phyloP scores from a whole-genome alignment of 331 rosid genomes.

The Pyrus hybrid region DNA sequence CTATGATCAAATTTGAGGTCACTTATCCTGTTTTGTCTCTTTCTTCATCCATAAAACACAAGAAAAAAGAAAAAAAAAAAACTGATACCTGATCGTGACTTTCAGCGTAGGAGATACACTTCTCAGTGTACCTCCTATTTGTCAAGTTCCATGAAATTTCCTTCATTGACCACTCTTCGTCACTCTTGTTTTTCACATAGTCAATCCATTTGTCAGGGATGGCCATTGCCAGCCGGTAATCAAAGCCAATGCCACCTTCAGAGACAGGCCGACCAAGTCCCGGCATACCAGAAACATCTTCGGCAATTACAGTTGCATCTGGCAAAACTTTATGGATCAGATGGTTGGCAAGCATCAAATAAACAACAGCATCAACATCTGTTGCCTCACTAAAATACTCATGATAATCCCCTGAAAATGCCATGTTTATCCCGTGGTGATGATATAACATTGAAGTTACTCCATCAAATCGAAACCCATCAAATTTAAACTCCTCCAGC shows the following conservation, averaged over 20 bases:
- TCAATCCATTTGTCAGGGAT: slow-evolving; percentile 96
- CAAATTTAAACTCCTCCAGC: slow-evolving; percentile 87
- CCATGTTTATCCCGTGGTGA: slow-evolving; percentile 83
- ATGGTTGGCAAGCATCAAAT: slow-evolving; percentile 84
- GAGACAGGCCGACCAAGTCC: slow-evolving; percentile 74
- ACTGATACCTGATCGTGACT: slow-evolving; percentile 87
- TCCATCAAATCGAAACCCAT: slow-evolving; percentile 97
- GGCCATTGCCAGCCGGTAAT: slow-evolving; percentile 90
- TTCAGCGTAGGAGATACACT: slow-evolving; percentile 85
- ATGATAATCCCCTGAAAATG: slow-evolving; percentile 64
- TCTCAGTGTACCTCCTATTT: slow-evolving; percentile 88
- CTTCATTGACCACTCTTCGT: slow-evolving; percentile 74
- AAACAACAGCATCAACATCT: slow-evolving; percentile 88
- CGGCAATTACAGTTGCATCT: slow-evolving; percentile 81
- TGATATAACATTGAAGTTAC: slow-evolving; percentile 94
- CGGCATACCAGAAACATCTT: slow-evolving; percentile 99
- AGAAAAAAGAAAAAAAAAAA: slow-evolving; percentile 3
- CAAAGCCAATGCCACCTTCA: slow-evolving; percentile 83
- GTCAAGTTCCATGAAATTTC: slow-evolving; percentile 72
- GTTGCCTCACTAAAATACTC: slow-evolving; percentile 88
- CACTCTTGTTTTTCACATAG: slow-evolving; percentile 76
- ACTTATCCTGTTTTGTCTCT: not conserved
- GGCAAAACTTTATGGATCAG: slow-evolving; percentile 65
- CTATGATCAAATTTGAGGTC: slow-evolving; percentile 1
- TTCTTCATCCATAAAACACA: not conserved